Evolutionary conservation across 306 rosid species (phyloP).

Genomic region (Nissolia schottii): DNA sequence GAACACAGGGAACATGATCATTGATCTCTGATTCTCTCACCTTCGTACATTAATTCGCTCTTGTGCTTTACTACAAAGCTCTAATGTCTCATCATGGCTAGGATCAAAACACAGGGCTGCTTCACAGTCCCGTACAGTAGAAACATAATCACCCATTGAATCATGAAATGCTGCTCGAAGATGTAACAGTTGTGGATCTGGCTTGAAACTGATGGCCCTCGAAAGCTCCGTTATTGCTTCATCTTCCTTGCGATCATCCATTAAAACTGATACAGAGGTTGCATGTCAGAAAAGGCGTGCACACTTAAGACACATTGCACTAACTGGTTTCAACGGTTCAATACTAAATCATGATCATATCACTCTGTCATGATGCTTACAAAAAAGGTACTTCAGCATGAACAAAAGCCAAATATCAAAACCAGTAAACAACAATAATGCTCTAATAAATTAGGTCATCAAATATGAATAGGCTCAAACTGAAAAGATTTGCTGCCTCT

Average conservation of each 20-base stretch:
- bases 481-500: neutral
- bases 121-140: conserved; percentile 69
- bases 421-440: conserved; percentile 1
- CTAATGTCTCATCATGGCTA: conserved; percentile 53
- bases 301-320: neutral
- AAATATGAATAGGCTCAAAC: neutral
- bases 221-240: conserved; percentile 80
- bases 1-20: conserved; percentile 12
- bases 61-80: conserved; percentile 49
- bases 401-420: neutral
- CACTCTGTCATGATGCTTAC: neutral
- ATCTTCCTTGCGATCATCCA: conserved; percentile 88
- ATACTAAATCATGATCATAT: conserved; percentile 2
- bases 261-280: conserved; percentile 60
- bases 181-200: conserved; percentile 74
- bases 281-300: conserved; percentile 30
- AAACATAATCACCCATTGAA: conserved; percentile 51
- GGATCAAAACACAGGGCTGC: conserved; percentile 91
- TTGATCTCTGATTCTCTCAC: conserved; percentile 28
- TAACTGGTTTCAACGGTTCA: neutral
- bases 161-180: conserved; percentile 91
- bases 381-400: conserved; percentile 1
- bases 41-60: conserved; percentile 40
- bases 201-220: conserved; percentile 69
- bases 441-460: neutral